A percentile compares a stretch with the other conserved stretches of the same genome.
Conservation (phyloP, 352 stramenopile genomes). For the Lagenidium giganteum region DNA sequence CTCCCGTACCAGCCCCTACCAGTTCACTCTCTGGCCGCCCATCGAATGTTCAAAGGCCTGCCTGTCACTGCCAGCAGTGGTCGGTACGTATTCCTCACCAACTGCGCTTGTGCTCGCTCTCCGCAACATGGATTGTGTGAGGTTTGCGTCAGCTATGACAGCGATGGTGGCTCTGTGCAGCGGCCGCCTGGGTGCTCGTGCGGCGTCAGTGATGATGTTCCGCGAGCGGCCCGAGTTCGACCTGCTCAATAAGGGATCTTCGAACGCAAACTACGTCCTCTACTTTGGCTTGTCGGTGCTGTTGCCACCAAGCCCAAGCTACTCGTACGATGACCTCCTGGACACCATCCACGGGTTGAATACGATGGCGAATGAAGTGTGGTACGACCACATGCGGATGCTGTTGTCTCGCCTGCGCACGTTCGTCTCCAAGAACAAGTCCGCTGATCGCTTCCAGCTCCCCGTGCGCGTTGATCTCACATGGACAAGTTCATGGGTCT, state of each 20-base stretch:
- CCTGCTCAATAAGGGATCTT: too few relatives aligned
- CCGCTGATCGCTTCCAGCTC: not conserved
- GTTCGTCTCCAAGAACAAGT: constrained; percentile 17
- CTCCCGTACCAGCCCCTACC: too few relatives aligned
- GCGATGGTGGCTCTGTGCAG: constrained; percentile 12
- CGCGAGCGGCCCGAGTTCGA: constrained; percentile 1
- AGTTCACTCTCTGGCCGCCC: too few relatives aligned
- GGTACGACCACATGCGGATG: constrained; percentile 12
- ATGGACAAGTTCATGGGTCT: constrained; percentile 1
- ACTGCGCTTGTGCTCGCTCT: constrained; percentile 11
- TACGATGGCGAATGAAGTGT: constrained; percentile 1
- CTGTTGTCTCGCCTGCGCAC: not conserved
- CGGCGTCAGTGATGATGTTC: constrained; percentile 7
- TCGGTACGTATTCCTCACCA: constrained; percentile 7
- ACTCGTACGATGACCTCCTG: constrained; percentile 10
- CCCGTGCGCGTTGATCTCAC: not conserved
- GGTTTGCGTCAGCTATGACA: constrained; percentile 1
- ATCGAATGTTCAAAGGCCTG: too few relatives aligned
- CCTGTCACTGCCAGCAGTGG: too few relatives aligned
- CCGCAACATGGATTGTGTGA: constrained; percentile 1
- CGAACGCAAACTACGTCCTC: constrained; percentile 8
- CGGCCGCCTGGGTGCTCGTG: constrained; percentile 5
- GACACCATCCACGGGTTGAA: constrained; percentile 2
- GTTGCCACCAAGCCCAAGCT: not conserved
- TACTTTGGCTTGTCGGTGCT: constrained; percentile 12